Percentiles rank a stretch among this genome's conserved stretches.
Evolutionary conservation across 495 filamentous ascomycete species (phyloP).

Genomic region (Lasiosphaeria ovina): DNA sequence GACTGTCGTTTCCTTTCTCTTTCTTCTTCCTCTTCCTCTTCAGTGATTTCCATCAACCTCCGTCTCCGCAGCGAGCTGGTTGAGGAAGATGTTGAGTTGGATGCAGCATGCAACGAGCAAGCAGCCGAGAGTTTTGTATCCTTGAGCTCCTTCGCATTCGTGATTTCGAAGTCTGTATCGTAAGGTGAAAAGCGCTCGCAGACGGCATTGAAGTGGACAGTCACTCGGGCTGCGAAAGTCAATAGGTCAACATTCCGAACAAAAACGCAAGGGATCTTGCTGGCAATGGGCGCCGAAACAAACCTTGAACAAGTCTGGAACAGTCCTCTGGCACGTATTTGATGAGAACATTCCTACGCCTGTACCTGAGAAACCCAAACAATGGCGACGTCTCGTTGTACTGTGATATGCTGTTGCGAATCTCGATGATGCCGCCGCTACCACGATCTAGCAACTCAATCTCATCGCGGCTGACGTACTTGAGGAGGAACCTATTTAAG

Average conservation of each 20-base stretch:
- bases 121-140: conserved; percentile 85
- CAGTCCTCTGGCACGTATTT: conserved; percentile 90
- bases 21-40: conserved; percentile 68
- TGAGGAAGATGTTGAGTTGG: conserved; percentile 82
- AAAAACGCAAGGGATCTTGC: conserved; percentile 1
- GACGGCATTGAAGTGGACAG: conserved; percentile 90
- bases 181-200: conserved; percentile 83
- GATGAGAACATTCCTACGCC: conserved; percentile 84
- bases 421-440: conserved; percentile 79
- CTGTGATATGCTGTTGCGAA: conserved; percentile 69
- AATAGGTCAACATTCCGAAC: conserved; percentile 10
- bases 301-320: conserved; percentile 88
- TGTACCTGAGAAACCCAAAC: conserved; percentile 88
- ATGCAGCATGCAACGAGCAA: conserved; percentile 86
- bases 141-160: conserved; percentile 71
- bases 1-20: conserved; percentile 49
- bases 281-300: conserved; percentile 23
- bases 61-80: conserved; percentile 73
- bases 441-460: conserved; percentile 76
- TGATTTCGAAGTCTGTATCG: conserved; percentile 76
- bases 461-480: conserved; percentile 86
- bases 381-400: conserved; percentile 84
- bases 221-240: conserved; percentile 66
- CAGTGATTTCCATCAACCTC: conserved; percentile 84
- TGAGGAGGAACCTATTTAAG: conserved; percentile 78